These are phyloP conservation scores for Blumeriella jaapii DNA, from an alignment of 2,329 filamentous ascomycete genomes.

Conservation along the genomic window DNA sequence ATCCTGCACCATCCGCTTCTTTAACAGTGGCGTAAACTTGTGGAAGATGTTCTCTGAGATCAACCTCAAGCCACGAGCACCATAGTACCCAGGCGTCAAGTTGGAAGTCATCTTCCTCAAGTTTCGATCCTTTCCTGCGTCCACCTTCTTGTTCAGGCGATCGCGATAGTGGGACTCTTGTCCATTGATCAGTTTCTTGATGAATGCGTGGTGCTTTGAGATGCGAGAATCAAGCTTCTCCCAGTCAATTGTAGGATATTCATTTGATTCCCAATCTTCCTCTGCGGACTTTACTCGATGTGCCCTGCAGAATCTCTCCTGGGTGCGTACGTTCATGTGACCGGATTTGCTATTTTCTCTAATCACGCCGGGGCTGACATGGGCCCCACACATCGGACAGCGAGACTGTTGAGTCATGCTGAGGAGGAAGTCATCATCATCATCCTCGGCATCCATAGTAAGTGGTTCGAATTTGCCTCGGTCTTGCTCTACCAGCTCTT, in stretches of 20 bases:
- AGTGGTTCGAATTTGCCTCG: neutral
- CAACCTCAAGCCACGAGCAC: conserved; percentile 55
- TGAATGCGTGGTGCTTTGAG: conserved; percentile 37
- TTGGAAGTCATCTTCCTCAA: conserved; percentile 40
- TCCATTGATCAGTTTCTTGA: conserved; percentile 48
- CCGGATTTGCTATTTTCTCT: conserved; percentile 41
- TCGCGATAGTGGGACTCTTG: conserved; percentile 48
- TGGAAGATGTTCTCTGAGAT: conserved; percentile 61
- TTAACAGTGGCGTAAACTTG: conserved; percentile 47
- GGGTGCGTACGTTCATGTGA: conserved; percentile 43
- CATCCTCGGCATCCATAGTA: neutral
- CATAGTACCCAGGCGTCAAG: conserved; percentile 73
- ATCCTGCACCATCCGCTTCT: conserved; percentile 51
- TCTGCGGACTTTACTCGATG: conserved; percentile 47
- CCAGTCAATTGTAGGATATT: conserved; percentile 67
- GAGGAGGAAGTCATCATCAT: conserved; percentile 23
- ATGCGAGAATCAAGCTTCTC: conserved; percentile 46
- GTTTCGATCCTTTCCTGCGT: conserved; percentile 46
- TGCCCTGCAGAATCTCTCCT: conserved; percentile 50
- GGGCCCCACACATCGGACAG: conserved; percentile 57
- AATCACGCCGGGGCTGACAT: conserved; percentile 45
- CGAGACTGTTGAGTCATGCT: conserved; percentile 17
- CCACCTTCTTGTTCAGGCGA: conserved; percentile 41
- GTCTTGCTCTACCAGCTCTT: conserved; percentile 4
- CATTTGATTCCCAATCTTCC: conserved; percentile 31